Evolutionary conservation across 257 asterid species (phyloP).

Genomic region (Solanum tarapatanum): DNA sequence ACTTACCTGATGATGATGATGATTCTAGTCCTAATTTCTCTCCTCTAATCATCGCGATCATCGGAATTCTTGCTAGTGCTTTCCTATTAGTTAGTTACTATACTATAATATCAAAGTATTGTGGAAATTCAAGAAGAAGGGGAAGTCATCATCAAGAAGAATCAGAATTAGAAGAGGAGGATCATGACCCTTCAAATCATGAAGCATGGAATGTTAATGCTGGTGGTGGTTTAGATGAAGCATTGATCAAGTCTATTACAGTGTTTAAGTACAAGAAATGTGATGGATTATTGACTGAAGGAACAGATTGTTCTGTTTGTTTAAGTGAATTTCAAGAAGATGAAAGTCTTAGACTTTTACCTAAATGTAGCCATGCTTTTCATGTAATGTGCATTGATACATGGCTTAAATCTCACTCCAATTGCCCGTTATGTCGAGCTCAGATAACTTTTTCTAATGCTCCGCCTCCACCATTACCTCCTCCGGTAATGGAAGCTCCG

Average conservation of each 20-base stretch:
- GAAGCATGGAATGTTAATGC: background rate
- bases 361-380: conserved; percentile 11
- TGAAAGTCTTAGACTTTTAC: conserved; percentile 2
- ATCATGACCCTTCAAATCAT: background rate
- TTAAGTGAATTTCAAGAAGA: conserved; percentile 9
- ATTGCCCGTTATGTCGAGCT: conserved; percentile 2
- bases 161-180: background rate
- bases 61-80: conserved; percentile 36
- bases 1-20: conserved; percentile 12
- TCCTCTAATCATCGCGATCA: conserved; percentile 32
- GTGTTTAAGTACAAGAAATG: background rate
- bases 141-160: background rate
- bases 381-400: conserved; percentile 10
- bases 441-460: background rate
- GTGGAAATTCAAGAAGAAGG: conserved; percentile 8
- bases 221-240: background rate
- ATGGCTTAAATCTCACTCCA: conserved; percentile 9
- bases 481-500: background rate
- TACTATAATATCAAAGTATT: conserved; percentile 31
- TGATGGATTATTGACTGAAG: background rate
- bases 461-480: background rate
- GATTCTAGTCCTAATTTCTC: conserved; percentile 22
- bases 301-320: conserved; percentile 6
- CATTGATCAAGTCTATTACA: background rate
- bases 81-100: conserved; percentile 36